Evolutionary conservation across 148 eudicot species (phyloP), one percentile per base, ranked within the genome.

Genomic region (Salicornia ramosissima): DNA sequence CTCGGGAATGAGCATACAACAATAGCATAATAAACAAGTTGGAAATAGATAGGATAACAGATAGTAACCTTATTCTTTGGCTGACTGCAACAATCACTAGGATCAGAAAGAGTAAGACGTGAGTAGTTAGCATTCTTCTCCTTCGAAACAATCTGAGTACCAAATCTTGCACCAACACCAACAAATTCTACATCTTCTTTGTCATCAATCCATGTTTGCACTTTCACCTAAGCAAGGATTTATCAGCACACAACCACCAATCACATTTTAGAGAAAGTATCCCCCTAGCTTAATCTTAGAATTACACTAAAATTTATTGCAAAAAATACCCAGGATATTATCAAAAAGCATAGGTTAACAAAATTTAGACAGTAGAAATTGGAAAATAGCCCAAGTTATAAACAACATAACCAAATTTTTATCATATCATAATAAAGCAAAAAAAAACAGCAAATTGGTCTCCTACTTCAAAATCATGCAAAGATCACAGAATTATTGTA

Each of bases 81-180:
- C 52, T 79, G 71, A 75, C 80, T 81, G 69, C 97, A 91, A 61
- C 92, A 86, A 83, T 91, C 96, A 10, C 82, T 78, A 65, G 97
- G 96, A 40, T 91, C 74, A 46, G 97, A 83, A 66, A 83, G 86
- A 26, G 77, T 47, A 54, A 89, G 82, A 36, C 6, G 87, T 42
- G 83, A 83, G 61, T 76, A 82, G 74, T 86, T 75, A 15, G 96
- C 97, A 74, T 83, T 81, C 74, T 91, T 91, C 78, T 89, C 95
- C 83, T 91, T 87, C 1, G 95, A 78, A 26, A 75, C 88, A 63
- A 88, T 87, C 43, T 82, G 64, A 0, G 78, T 68, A 72, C 97
- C 97, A 75, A 91, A 91, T 73, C 95, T 84, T 68, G 97, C 97
- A 75, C 97, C 97, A 45, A 91, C 92, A 31, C 97, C 95, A 31